Percentiles rank a stretch among this genome's conserved stretches.
Conservation (phyloP, 2,329 filamentous ascomycete genomes). For the Zalaria obscura region DNA sequence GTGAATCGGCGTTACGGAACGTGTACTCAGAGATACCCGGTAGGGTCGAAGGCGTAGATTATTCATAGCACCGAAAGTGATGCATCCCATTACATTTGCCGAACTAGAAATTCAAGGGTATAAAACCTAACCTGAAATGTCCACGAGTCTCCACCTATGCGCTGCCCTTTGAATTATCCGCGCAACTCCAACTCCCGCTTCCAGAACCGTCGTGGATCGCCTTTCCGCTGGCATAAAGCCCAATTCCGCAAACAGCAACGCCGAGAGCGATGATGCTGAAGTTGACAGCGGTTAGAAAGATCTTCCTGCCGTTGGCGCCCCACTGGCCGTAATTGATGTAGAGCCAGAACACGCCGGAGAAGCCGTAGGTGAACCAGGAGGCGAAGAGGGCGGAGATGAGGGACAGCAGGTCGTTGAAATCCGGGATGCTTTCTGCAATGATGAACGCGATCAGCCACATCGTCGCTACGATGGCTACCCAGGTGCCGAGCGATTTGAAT, state of each 20-base stretch:
- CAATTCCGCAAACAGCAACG: conserved; percentile 14
- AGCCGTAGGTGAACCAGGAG: conserved; percentile 40
- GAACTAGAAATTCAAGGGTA: too few species aligned
- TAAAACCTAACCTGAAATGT: too few species aligned
- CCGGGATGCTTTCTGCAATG: conserved; percentile 38
- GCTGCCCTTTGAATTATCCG: background rate
- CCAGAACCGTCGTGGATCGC: background rate
- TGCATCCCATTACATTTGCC: too few species aligned
- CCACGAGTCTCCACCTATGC: too few species aligned
- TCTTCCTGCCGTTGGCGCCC: conserved; percentile 27
- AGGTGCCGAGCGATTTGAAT: conserved; percentile 34
- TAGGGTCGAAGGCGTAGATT: too few species aligned
- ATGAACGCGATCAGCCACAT: conserved; percentile 53
- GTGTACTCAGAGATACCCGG: too few species aligned
- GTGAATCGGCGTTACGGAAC: too few species aligned
- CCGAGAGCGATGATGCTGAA: conserved; percentile 19
- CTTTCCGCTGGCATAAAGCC: conserved; percentile 7
- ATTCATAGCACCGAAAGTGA: too few species aligned
- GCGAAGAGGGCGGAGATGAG: conserved; percentile 44
- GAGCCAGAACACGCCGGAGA: conserved; percentile 13
- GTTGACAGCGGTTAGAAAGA: conserved; percentile 26
- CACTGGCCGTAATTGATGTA: conserved; percentile 31
- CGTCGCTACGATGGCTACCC: conserved; percentile 41
- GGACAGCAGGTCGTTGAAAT: conserved; percentile 4
- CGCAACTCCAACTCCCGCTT: background rate